Evolutionary conservation across 1,139 yeast genomes (phyloP).

Genomic region (Debaryomyces coudertii): DNA sequence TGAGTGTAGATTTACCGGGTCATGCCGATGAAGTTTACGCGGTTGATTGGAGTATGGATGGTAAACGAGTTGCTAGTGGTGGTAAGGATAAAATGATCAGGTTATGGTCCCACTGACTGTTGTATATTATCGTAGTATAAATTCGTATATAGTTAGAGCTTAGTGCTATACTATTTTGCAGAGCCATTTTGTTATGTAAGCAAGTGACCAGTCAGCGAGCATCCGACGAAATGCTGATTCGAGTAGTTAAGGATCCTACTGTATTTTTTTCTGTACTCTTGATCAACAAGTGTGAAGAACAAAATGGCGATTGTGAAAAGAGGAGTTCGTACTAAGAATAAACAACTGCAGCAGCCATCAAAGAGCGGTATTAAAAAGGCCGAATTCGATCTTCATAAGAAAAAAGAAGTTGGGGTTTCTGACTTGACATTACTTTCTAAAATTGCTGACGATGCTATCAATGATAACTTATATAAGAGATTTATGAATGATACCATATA

Average conservation of each 20-base stretch:
- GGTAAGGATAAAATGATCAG: constrained; percentile 95
- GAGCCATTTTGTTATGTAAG: constrained; percentile 7
- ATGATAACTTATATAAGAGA: constrained; percentile 86
- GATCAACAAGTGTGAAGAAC: constrained; percentile 2
- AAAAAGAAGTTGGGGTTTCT: constrained; percentile 96
- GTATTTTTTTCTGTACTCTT: neutral
- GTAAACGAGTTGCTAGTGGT: constrained; percentile 89
- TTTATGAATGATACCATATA: constrained; percentile 89
- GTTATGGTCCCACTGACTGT: constrained; percentile 76
- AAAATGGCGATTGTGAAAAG: constrained; percentile 77
- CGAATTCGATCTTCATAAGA: constrained; percentile 82
- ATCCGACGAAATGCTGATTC: constrained; percentile 4
- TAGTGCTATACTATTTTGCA: neutral
- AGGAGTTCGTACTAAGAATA: constrained; percentile 66
- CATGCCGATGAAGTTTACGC: constrained; percentile 95
- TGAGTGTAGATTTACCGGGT: constrained; percentile 90
- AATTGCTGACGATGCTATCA: constrained; percentile 90
- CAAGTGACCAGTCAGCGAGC: constrained; percentile 1
- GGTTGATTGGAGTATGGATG: constrained; percentile 98
- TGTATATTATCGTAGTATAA: constrained; percentile 6
- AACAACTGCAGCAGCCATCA: constrained; percentile 58
- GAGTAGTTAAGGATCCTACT: constrained; percentile 4
- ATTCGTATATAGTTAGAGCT: neutral
- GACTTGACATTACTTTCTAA: constrained; percentile 88
- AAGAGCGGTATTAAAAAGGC: constrained; percentile 82